Percentiles rank a stretch among this genome's conserved stretches.
phyloP scores from a whole-genome alignment of 202 grass and related monocot species.

The Schoenoplectus triqueter region DNA sequence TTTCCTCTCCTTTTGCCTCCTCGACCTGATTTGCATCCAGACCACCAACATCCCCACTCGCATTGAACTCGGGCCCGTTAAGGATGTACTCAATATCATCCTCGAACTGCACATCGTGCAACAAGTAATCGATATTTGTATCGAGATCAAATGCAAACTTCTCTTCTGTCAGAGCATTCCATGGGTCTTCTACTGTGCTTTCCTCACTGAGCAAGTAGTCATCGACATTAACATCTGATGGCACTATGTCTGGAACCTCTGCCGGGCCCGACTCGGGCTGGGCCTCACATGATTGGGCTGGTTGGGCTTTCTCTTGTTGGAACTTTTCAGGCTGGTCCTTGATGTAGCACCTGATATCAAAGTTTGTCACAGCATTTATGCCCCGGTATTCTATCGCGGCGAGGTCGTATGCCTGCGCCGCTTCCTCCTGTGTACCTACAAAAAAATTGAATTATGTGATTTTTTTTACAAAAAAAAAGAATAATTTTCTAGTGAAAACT shows the following conservation, averaged over 20 bases:
- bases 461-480: neutral
- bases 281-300: constrained; percentile 42
- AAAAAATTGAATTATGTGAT: neutral
- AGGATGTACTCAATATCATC: constrained; percentile 56
- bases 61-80: constrained; percentile 46
- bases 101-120: constrained; percentile 56
- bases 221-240: constrained; percentile 6
- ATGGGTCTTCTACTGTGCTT: constrained; percentile 45
- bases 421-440: constrained; percentile 90
- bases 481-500: neutral
- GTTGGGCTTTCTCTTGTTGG: constrained; percentile 47
- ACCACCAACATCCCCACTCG: constrained; percentile 35
- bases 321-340: constrained; percentile 49
- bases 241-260: neutral
- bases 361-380: constrained; percentile 83
- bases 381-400: constrained; percentile 86
- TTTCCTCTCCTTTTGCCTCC: constrained; percentile 40
- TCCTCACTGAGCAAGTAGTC: constrained; percentile 37
- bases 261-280: constrained; percentile 38
- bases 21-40: constrained; percentile 34
- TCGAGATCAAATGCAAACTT: constrained; percentile 58
- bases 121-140: constrained; percentile 51
- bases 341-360: constrained; percentile 74
- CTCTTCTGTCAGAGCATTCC: constrained; percentile 65
- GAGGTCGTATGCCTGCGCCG: constrained; percentile 92